Base-by-base conservation (phyloP, 1,139 yeast genomes). In the Scheffersomyces insectosa region DNA sequence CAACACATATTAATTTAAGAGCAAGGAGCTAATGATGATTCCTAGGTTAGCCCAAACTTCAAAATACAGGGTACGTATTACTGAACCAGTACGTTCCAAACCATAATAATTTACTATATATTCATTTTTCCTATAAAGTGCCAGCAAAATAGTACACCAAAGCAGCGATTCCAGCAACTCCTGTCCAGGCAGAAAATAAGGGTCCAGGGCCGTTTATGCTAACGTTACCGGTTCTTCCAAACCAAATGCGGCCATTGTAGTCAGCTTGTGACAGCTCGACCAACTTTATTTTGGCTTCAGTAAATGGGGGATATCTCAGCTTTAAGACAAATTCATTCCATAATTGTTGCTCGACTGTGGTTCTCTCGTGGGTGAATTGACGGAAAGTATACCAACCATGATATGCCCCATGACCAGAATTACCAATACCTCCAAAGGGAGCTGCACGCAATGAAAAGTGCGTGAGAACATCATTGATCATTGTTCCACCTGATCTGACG, bases 341-440 rank as follows among this genome's bases (percentile, higher is more conserved):
- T 46, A 75, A 74, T n/a, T 87, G 85, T 61, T 86, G 90, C 43
- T 75, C 78, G 54, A 89, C 63, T 3, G 84, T 72, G 0, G 91
- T 80, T 57, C 96, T 79, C 55, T 79, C 80, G 62, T 89, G 96
- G 3, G 91, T 78, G 57, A 91, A 91, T n/a, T 85, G 72, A 44
- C 80, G 75, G 68, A 84, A 85, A 1, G 96, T 88, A 60, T 70
- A 75, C 47, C 66, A 68, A 5, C 97, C 97, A 58, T 91, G 97
- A 66, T 90, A 90, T 28, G 83, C 78, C 10, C 91, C 91, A 44
- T 72, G 67, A 0, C 99, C 99, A 0, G 96, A 88, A 28, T 66
- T 63, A 14, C 98, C 97, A 45, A 90, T 68, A 32, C 99, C 99
- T 34, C 98, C 98, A 66, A 93, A 91, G 23, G 98, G 97, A 5